Percentiles rank a stretch among this genome's conserved stretches.
These are phyloP conservation scores for Ormosia semicastrata DNA, from an alignment of 306 rosid species.

Conservation along the genomic window DNA sequence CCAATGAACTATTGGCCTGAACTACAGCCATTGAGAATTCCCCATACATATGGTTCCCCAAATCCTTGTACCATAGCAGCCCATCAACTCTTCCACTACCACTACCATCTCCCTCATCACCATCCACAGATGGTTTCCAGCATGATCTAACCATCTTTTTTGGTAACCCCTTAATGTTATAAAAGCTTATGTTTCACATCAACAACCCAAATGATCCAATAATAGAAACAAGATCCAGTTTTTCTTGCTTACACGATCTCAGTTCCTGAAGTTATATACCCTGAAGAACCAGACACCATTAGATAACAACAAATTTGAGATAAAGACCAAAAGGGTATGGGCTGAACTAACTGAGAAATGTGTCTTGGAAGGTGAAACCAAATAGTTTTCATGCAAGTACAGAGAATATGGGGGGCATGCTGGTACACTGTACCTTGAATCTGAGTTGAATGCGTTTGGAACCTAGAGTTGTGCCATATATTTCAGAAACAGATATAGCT, in stretches of 20 bases:
- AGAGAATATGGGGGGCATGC: constrained; percentile 67
- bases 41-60: constrained; percentile 81
- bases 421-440: constrained; percentile 63
- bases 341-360: constrained; percentile 47
- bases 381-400: constrained; percentile 52
- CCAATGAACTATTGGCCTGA: constrained; percentile 77
- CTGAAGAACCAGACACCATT: constrained; percentile 49
- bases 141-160: constrained; percentile 74
- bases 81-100: constrained; percentile 78
- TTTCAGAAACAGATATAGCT: constrained; percentile 66
- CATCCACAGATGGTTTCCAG: constrained; percentile 68
- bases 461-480: constrained; percentile 46
- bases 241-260: constrained; percentile 25
- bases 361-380: constrained; percentile 52
- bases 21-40: constrained; percentile 90
- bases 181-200: constrained; percentile 1
- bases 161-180: neutral
- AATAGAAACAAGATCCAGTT: neutral
- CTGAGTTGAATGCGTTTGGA: constrained; percentile 41
- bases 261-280: constrained; percentile 38
- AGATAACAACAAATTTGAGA: constrained; percentile 50
- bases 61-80: constrained; percentile 81
- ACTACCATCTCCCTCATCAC: constrained; percentile 53
- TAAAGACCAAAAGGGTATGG: constrained; percentile 68
- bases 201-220: constrained; percentile 42